Conservation (phyloP, 177 flowering plant species). For the Vitis hybrid region DNA sequence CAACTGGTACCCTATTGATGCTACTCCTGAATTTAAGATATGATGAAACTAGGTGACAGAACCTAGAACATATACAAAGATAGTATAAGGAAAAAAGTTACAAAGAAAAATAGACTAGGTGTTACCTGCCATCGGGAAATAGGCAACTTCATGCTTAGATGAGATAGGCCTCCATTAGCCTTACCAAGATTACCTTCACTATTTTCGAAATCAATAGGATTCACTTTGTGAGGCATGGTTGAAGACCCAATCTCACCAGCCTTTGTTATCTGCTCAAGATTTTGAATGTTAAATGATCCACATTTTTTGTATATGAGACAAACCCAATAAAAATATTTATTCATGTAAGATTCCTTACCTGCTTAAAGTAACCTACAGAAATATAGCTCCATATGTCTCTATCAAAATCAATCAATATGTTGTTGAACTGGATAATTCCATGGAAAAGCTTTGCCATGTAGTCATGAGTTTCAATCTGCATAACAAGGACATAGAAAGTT, state of each 20-base stretch:
- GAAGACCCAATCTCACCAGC: constrained; percentile 99
- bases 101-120: background rate
- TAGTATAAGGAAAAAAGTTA: background rate
- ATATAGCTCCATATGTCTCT: constrained; percentile 88
- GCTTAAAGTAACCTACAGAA: constrained; percentile 84
- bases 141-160: constrained; percentile 74
- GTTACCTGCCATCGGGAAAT: constrained; percentile 94
- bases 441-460: constrained; percentile 86
- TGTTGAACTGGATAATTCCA: constrained; percentile 67
- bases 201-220: constrained; percentile 97
- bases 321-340: background rate
- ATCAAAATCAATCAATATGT: constrained; percentile 79
- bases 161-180: constrained; percentile 64
- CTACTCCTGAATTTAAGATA: background rate
- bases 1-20: background rate
- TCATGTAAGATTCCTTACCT: constrained; percentile 43
- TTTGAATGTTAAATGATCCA: constrained; percentile 6
- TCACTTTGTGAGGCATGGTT: constrained; percentile 99
- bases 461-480: constrained; percentile 97
- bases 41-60: background rate
- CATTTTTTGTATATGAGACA: background rate
- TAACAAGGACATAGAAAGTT: background rate
- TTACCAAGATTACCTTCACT: constrained; percentile 94
- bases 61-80: background rate
- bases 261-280: constrained; percentile 68